Conservation (phyloP, 768 basidiomycete species). For the Suillus fuscotomentosus region DNA sequence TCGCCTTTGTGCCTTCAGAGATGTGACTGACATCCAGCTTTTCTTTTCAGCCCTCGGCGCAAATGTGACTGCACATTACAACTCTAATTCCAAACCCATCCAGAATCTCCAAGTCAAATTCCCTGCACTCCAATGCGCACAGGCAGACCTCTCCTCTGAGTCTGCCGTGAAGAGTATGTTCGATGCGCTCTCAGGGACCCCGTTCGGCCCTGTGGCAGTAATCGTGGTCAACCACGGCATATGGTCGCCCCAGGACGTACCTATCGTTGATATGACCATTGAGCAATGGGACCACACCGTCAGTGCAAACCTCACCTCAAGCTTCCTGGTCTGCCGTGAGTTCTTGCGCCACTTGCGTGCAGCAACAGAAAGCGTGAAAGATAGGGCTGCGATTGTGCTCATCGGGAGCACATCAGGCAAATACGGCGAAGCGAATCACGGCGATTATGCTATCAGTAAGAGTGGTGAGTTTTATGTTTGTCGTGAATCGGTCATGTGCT, state of each 20-base stretch:
- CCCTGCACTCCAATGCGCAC: slow-evolving; percentile 10
- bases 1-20: background rate
- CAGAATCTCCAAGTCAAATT: too few species aligned
- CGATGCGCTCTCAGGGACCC: slow-evolving; percentile 28
- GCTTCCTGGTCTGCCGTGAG: slow-evolving; percentile 64
- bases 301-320: slow-evolving; percentile 61
- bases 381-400: too few species aligned
- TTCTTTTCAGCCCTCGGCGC: slow-evolving; percentile 54
- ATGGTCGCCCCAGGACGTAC: slow-evolving; percentile 29
- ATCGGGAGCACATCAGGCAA: too few species aligned
- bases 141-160: slow-evolving; percentile 57
- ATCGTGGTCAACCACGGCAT: slow-evolving; percentile 49
- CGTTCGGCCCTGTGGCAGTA: slow-evolving; percentile 49
- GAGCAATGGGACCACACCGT: slow-evolving; percentile 64
- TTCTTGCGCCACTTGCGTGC: slow-evolving; percentile 35
- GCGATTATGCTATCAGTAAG: too few species aligned
- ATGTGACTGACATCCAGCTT: background rate
- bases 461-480: too few species aligned
- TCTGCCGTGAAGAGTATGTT: slow-evolving; percentile 52
- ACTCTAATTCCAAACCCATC: too few species aligned
- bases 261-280: slow-evolving; percentile 48
- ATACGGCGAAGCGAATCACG: too few species aligned
- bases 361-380: too few species aligned
- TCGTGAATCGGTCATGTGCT: too few species aligned
- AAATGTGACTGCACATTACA: too few species aligned